phyloP scores from a whole-genome alignment of 208 protist species.

The Crithidia brevicula region DNA sequence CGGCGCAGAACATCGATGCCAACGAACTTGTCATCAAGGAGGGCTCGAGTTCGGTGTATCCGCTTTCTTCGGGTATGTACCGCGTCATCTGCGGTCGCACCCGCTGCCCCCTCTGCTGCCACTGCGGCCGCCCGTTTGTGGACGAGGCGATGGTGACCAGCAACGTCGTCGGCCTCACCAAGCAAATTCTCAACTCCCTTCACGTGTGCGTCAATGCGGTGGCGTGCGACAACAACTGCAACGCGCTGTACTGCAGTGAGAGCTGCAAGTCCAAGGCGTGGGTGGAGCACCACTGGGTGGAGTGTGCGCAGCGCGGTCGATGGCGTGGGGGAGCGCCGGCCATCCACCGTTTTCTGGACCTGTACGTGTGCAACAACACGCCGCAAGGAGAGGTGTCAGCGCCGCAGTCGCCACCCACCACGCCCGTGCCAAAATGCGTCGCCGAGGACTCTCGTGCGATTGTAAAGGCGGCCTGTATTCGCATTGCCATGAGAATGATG shows the following conservation, averaged over 20 bases:
- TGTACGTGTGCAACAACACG: conserved; percentile 22
- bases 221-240: conserved; percentile 61
- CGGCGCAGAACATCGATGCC: conserved; percentile 25
- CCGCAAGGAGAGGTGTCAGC: background rate
- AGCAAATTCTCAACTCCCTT: conserved; percentile 41
- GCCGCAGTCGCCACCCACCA: background rate
- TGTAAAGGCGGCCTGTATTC: conserved; percentile 47
- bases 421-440: conserved; percentile 15
- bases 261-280: conserved; percentile 70
- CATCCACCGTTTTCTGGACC: conserved; percentile 37
- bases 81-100: conserved; percentile 20
- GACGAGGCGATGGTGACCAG: conserved; percentile 34
- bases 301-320: conserved; percentile 63
- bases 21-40: conserved; percentile 49
- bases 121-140: conserved; percentile 61
- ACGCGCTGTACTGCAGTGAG: conserved; percentile 69
- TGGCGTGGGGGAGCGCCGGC: conserved; percentile 53
- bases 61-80: conserved; percentile 17
- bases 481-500: conserved; percentile 79
- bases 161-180: conserved; percentile 39
- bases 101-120: conserved; percentile 44
- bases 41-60: conserved; percentile 39
- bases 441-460: conserved; percentile 29
- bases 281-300: conserved; percentile 78
- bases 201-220: conserved; percentile 41